A percentile compares a stretch with the other conserved stretches of the same genome.
Conservation (phyloP, 768 basidiomycete genomes). For the Neoboletus magnificus region DNA sequence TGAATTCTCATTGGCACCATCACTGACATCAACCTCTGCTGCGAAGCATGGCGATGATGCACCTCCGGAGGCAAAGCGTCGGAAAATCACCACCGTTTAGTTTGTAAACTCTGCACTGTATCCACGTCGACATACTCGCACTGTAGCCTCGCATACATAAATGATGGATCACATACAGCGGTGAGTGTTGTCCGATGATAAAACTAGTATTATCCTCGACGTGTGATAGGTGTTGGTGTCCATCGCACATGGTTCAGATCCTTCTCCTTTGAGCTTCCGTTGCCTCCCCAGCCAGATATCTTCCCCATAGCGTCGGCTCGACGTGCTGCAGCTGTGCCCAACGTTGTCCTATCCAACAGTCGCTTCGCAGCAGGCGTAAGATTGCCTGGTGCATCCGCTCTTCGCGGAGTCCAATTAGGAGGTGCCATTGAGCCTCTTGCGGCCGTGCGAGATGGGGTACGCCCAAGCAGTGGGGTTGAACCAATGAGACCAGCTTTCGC, state of each 20-base stretch:
- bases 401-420: slow-evolving; percentile 74
- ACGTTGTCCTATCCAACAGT: slow-evolving; percentile 68
- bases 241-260: slow-evolving; percentile 68
- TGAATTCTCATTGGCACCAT: slow-evolving; percentile 16
- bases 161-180: background rate
- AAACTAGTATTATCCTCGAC: slow-evolving; percentile 27
- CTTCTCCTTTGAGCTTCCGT: slow-evolving; percentile 45
- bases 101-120: slow-evolving; percentile 9
- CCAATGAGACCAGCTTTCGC: slow-evolving; percentile 64
- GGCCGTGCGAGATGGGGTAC: slow-evolving; percentile 37
- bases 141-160: slow-evolving; percentile 11
- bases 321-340: slow-evolving; percentile 58
- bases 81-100: slow-evolving; percentile 44
- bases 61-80: slow-evolving; percentile 54
- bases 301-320: slow-evolving; percentile 68
- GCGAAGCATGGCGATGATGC: slow-evolving; percentile 25
- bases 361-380: slow-evolving; percentile 85
- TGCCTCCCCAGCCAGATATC: slow-evolving; percentile 53
- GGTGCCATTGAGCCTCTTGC: slow-evolving; percentile 62
- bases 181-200: slow-evolving; percentile 5
- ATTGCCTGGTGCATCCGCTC: slow-evolving; percentile 66
- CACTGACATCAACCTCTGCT: slow-evolving; percentile 14
- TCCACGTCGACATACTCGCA: slow-evolving; percentile 5
- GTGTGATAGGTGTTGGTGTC: slow-evolving; percentile 69
- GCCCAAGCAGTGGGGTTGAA: slow-evolving; percentile 24